These are phyloP conservation scores for Podospora anserina DNA, from an alignment of 495 filamentous ascomycete genomes.

Conservation along the genomic window DNA sequence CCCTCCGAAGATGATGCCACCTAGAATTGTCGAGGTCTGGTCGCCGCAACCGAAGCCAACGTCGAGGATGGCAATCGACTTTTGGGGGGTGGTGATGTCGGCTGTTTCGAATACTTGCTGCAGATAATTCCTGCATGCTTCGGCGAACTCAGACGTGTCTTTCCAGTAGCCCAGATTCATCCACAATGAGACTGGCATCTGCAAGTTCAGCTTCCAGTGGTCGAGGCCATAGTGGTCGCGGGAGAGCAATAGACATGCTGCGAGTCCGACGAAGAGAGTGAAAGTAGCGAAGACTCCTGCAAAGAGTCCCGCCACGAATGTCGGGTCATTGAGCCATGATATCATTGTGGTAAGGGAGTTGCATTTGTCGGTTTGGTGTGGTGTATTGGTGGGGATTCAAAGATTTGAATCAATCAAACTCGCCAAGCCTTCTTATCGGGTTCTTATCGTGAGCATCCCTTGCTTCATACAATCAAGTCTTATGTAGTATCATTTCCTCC, in stretches of 20 bases:
- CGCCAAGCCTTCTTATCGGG: not conserved
- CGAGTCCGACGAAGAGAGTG: not conserved
- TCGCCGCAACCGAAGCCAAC: not conserved
- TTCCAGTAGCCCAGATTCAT: conserved; percentile 42
- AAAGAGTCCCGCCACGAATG: not conserved
- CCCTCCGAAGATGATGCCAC: not conserved
- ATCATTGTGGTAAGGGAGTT: not conserved
- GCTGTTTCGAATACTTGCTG: not conserved
- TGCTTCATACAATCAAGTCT: not conserved
- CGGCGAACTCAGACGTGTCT: conserved; percentile 5
- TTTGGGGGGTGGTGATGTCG: not conserved
- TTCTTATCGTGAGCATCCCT: not conserved
- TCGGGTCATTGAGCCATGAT: not conserved
- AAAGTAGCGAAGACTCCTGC: not conserved
- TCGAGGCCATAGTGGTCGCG: conserved; percentile 20
- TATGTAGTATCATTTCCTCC: conserved; percentile 12
- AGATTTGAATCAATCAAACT: not conserved
- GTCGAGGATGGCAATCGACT: not conserved
- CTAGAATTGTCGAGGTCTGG: not conserved
- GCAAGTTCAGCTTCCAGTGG: conserved; percentile 28
- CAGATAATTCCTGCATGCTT: not conserved
- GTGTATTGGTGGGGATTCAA: not conserved
- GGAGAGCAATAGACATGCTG: not conserved
- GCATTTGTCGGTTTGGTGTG: not conserved
- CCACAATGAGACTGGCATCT: conserved; percentile 32